These are phyloP conservation scores for Erodium maritimum DNA, from an alignment of 345 rosid species.

Conservation along the genomic window DNA sequence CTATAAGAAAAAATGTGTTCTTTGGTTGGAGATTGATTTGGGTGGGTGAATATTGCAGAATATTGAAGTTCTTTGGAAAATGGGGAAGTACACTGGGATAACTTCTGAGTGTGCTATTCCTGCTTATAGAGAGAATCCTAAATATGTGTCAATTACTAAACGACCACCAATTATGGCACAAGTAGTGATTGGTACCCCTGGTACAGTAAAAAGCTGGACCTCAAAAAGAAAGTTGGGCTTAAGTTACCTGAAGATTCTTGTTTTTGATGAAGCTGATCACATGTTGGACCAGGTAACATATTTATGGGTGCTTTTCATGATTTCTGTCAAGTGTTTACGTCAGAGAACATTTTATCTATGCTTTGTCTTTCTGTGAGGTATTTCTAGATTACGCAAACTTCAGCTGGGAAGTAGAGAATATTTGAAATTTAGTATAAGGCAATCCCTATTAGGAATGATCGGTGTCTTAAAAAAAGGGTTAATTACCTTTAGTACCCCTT, in stretches of 20 bases:
- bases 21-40: neutral
- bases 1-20: neutral
- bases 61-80: slow-evolving; percentile 77
- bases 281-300: slow-evolving; percentile 85
- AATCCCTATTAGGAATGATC: no score
- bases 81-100: slow-evolving; percentile 87
- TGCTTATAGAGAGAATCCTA: slow-evolving; percentile 22
- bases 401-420: no score
- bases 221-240: slow-evolving; percentile 45
- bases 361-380: no score
- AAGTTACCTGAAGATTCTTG: slow-evolving; percentile 53
- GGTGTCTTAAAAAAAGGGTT: no score
- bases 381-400: no score
- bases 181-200: slow-evolving; percentile 96
- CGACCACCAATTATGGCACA: no score
- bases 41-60: slow-evolving; percentile 31
- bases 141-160: slow-evolving; percentile 20
- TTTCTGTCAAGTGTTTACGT: no score
- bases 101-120: slow-evolving; percentile 68
- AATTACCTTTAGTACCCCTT: no score
- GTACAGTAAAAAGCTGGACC: slow-evolving; percentile 77
- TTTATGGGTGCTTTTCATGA: no score
- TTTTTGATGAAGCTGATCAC: slow-evolving; percentile 97
- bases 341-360: no score
- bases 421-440: no score